These are phyloP conservation scores for Papiliotrema terrestris DNA, from an alignment of 1,284 basidiomycete species.

Conservation along the genomic window DNA sequence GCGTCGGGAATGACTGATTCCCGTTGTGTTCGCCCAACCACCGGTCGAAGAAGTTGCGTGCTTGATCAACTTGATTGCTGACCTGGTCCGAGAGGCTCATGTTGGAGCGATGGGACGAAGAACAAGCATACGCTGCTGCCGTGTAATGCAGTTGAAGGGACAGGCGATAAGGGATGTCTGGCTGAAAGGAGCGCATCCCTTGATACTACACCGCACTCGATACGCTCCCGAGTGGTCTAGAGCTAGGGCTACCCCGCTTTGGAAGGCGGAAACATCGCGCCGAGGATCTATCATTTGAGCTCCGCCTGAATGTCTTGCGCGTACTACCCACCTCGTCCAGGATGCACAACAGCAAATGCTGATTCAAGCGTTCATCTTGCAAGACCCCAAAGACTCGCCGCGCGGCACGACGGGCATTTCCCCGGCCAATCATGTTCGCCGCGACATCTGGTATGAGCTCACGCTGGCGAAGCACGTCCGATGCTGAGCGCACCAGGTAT, in stretches of 20 bases:
- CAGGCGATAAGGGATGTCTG: neutral
- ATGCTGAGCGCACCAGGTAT: slow-evolving; percentile 67
- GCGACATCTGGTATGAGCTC: slow-evolving; percentile 64
- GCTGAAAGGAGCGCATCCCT: neutral
- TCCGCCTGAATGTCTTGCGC: no score
- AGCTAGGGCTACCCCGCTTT: no score
- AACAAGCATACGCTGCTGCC: neutral
- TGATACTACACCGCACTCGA: no score
- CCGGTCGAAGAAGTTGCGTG: slow-evolving; percentile 4
- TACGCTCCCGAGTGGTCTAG: no score
- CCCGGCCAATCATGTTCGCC: slow-evolving; percentile 92
- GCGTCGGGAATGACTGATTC: slow-evolving; percentile 11
- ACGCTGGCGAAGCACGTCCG: neutral
- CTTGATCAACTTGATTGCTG: neutral
- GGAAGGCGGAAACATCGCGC: slow-evolving; percentile 16
- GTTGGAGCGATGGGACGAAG: neutral
- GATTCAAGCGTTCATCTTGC: slow-evolving; percentile 87
- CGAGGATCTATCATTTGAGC: slow-evolving; percentile 10
- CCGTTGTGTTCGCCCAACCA: slow-evolving; percentile 15
- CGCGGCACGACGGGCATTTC: slow-evolving; percentile 87
- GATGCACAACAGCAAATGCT: slow-evolving; percentile 82
- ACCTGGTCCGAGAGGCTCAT: neutral
- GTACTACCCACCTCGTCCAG: slow-evolving; percentile 73
- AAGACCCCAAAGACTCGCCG: slow-evolving; percentile 84
- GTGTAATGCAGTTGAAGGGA: neutral